These are phyloP conservation scores for Colletotrichum lini DNA, from an alignment of 2,329 filamentous ascomycete genomes.

Conservation along the genomic window DNA sequence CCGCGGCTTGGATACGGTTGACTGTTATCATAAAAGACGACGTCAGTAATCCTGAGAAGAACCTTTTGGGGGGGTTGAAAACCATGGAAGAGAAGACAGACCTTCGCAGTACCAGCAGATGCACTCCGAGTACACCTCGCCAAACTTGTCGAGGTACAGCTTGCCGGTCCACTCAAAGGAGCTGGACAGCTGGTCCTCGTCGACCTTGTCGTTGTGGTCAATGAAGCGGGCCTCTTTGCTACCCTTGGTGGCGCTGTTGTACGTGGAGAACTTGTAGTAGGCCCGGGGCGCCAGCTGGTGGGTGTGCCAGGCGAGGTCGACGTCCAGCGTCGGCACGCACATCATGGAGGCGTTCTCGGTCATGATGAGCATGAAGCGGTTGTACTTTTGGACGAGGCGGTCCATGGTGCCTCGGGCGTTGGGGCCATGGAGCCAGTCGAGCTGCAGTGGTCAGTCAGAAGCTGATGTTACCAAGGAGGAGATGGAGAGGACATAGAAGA, in stretches of 20 bases:
- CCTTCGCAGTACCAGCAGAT: slow-evolving; percentile 89
- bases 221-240: slow-evolving; percentile 70
- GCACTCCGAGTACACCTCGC: slow-evolving; percentile 81
- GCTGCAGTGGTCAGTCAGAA: slow-evolving; percentile 47
- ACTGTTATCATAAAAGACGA: slow-evolving; percentile 47
- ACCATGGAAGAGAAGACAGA: slow-evolving; percentile 27
- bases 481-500: not conserved
- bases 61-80: not conserved
- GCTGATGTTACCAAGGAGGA: not conserved
- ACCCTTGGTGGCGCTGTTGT: slow-evolving; percentile 21
- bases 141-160: slow-evolving; percentile 75
- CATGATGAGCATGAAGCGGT: slow-evolving; percentile 75
- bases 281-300: slow-evolving; percentile 77
- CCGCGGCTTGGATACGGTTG: slow-evolving; percentile 70
- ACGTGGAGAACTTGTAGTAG: slow-evolving; percentile 73
- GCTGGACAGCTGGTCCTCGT: slow-evolving; percentile 73
- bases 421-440: slow-evolving; percentile 85
- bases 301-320: slow-evolving; percentile 86
- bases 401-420: slow-evolving; percentile 73
- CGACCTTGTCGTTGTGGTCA: slow-evolving; percentile 88
- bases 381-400: slow-evolving; percentile 75
- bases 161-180: slow-evolving; percentile 82
- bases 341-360: slow-evolving; percentile 58
- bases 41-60: not conserved
- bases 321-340: slow-evolving; percentile 79